Evolutionary conservation across 306 rosid species (phyloP).

Genomic region (Cucurbita ficifolia): DNA sequence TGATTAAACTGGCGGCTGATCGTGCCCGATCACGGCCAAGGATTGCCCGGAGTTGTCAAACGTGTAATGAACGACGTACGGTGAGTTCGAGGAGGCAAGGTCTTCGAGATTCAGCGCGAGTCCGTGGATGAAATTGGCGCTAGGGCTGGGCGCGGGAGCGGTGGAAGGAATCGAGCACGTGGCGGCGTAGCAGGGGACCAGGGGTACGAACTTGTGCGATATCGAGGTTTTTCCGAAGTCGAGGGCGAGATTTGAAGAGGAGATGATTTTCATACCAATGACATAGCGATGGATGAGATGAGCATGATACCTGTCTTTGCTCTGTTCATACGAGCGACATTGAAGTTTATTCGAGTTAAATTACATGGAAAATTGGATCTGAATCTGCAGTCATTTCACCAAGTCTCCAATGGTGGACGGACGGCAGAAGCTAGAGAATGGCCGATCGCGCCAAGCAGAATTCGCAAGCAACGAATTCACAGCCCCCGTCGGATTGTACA

Average conservation of each 20-base stretch:
- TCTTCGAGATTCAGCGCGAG: slow-evolving; percentile 47
- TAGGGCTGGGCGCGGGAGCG: slow-evolving; percentile 58
- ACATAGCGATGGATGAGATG: slow-evolving; percentile 76
- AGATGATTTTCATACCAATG: slow-evolving; percentile 55
- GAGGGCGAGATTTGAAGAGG: slow-evolving; percentile 80
- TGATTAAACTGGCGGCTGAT: slow-evolving; percentile 29
- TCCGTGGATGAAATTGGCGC: slow-evolving; percentile 46
- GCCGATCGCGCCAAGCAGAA: slow-evolving; percentile 53
- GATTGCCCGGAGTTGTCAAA: slow-evolving; percentile 14
- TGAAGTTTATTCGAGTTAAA: no score
- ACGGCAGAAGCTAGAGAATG: slow-evolving; percentile 34
- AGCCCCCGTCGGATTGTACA: slow-evolving; percentile 50
- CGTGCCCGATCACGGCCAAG: slow-evolving; percentile 62
- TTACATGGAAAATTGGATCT: no score
- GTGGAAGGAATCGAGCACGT: slow-evolving; percentile 76
- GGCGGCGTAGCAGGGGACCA: slow-evolving; percentile 95
- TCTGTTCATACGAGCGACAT: no score
- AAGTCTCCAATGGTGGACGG: slow-evolving; percentile 44
- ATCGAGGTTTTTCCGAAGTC: slow-evolving; percentile 71
- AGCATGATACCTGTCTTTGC: slow-evolving; percentile 12
- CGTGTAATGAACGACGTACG: slow-evolving; percentile 52
- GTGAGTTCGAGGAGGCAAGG: slow-evolving; percentile 25
- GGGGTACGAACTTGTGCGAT: slow-evolving; percentile 67
- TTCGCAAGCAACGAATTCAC: slow-evolving; percentile 57
- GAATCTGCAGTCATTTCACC: not conserved